Evolutionary conservation across 495 filamentous ascomycete species (phyloP).

Genomic region (Astrothelium macrocarpum): DNA sequence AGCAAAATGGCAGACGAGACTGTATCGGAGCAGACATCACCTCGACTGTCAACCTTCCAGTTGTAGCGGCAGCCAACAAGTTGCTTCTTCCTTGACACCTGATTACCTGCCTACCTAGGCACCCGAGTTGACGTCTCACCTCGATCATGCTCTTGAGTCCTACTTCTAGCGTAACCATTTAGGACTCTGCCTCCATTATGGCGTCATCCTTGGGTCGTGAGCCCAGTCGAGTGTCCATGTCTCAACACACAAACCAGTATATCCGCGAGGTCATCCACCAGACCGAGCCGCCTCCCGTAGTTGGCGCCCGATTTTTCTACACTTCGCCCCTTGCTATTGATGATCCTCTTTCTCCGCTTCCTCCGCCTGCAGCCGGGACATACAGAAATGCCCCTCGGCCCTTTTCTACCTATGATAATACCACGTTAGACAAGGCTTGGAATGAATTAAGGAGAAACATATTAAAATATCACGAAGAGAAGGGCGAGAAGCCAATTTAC

Average conservation of each 20-base stretch:
- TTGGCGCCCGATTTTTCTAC: slow-evolving; percentile 34
- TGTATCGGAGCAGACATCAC: neutral
- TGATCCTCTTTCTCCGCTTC: slow-evolving; percentile 35
- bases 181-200: neutral
- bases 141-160: neutral
- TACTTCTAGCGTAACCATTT: neutral
- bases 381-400: slow-evolving; percentile 29
- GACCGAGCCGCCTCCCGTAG: slow-evolving; percentile 28
- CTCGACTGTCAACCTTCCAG: neutral
- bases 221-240: neutral
- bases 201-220: neutral
- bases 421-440: slow-evolving; percentile 33
- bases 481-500: slow-evolving; percentile 13
- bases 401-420: slow-evolving; percentile 35
- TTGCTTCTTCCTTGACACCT: neutral
- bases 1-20: neutral
- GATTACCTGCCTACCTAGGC: neutral
- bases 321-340: slow-evolving; percentile 32
- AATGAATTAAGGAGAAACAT: slow-evolving; percentile 29
- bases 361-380: slow-evolving; percentile 23
- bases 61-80: neutral
- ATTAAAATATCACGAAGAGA: slow-evolving; percentile 30
- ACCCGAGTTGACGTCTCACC: neutral
- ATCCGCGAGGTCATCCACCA: slow-evolving; percentile 29
- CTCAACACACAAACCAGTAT: slow-evolving; percentile 18